Evolutionary conservation across 2,329 filamentous ascomycete species (phyloP).

Genomic region (Penicillium thymicola): DNA sequence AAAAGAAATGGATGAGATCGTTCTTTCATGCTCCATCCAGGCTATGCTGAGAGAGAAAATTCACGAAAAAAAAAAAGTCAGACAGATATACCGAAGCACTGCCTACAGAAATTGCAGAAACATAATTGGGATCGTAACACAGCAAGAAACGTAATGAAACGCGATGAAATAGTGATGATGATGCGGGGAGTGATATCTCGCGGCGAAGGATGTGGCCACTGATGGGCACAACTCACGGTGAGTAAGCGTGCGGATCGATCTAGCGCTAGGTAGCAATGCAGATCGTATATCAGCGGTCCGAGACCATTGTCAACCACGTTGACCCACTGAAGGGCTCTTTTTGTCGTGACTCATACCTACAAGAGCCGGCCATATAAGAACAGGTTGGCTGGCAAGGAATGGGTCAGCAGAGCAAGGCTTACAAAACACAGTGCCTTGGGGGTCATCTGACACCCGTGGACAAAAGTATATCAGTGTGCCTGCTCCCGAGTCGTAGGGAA

Average conservation of each 20-base stretch:
- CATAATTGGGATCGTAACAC: conserved; percentile 10
- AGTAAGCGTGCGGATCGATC: conserved; percentile 7
- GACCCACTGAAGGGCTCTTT: neutral
- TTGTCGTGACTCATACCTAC: neutral
- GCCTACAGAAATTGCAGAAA: conserved; percentile 12
- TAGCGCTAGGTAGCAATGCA: conserved; percentile 1
- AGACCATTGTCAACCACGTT: conserved; percentile 2
- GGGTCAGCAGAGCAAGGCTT: neutral
- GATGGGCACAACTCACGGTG: conserved; percentile 6
- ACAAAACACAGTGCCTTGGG: neutral
- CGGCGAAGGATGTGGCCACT: conserved; percentile 1
- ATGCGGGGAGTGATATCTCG: neutral
- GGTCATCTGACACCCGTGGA: neutral
- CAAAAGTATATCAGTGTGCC: conserved; percentile 4
- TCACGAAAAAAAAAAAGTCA: conserved; percentile 6
- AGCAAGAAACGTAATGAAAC: conserved; percentile 16
- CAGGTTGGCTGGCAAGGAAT: conserved; percentile 1
- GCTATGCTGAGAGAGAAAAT: conserved; percentile 27
- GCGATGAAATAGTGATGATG: conserved; percentile 7
- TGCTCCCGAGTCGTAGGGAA: neutral
- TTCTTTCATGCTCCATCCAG: conserved; percentile 35
- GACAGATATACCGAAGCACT: conserved; percentile 8
- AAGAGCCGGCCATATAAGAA: conserved; percentile 1
- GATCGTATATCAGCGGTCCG: conserved; percentile 9
- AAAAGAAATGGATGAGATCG: conserved; percentile 20